phyloP scores from a whole-genome alignment of 163 green algal genomes.

The Volvox carteri region DNA sequence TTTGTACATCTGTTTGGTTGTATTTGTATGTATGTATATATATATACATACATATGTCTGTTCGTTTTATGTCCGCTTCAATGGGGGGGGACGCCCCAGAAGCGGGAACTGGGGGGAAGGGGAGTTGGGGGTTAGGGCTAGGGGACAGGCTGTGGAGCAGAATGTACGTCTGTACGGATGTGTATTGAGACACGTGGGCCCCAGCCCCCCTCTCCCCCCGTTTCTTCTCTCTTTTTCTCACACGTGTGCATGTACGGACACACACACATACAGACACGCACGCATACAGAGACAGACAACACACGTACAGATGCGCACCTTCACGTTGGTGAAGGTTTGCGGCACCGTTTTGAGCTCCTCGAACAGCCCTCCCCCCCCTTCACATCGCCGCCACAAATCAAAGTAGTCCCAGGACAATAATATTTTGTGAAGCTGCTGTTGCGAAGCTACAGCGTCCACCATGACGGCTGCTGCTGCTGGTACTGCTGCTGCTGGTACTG shows the following conservation, averaged over 20 bases:
- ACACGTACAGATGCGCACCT: no score
- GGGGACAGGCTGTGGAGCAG: no score
- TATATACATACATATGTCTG: not conserved
- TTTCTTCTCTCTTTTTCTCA: no score
- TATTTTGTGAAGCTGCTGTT: slow-evolving; percentile 74
- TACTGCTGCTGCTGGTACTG: not conserved
- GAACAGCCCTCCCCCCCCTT: slow-evolving; percentile 68
- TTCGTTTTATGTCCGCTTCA: not conserved
- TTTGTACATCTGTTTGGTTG: not conserved
- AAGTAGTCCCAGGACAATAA: slow-evolving; percentile 91
- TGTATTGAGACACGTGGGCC: no score
- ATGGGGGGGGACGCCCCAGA: not conserved
- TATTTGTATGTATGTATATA: not conserved
- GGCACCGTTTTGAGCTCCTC: slow-evolving; percentile 74
- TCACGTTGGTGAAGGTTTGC: slow-evolving; percentile 71
- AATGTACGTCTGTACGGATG: no score
- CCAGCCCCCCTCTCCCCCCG: no score
- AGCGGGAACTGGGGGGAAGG: no score
- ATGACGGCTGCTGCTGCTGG: slow-evolving; percentile 12
- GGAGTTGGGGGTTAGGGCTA: no score
- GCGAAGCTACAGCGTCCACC: slow-evolving; percentile 67
- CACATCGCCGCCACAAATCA: slow-evolving; percentile 67
- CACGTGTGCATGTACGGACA: no score
- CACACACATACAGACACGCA: no score
- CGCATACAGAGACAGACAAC: no score